Base-by-base conservation (phyloP, 2,329 filamentous ascomycete genomes). In the Penicillium capsulatum region DNA sequence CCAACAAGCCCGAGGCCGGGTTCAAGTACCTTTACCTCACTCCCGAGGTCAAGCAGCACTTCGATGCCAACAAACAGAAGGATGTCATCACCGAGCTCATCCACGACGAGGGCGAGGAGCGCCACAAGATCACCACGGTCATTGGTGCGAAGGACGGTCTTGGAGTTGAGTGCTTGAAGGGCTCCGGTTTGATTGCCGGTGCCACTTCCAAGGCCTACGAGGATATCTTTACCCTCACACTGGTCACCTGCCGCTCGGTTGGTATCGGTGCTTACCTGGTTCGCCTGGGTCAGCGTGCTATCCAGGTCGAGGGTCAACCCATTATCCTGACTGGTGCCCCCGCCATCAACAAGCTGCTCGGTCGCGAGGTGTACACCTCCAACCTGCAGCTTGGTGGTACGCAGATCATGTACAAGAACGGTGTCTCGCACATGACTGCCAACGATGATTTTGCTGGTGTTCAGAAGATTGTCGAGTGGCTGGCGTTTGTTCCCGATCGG, bases 401-500 rank as follows among this genome's bases (percentile, higher is more conserved):
- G n/a, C 92, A 98, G 71, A 98, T 98, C 78, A 98, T 98, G 92
- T 97, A 98, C 81, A 90, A 87, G 73, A 98, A 98, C 66, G 92
- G 92, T 80, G 92, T 98, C 29, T 97, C 92, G 15, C 92, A 98
- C 75, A 91, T 97, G 86, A 96, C 91, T 54, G 92, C 92, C 59
- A 86, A 84, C 55, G 91, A 98, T 61, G 92, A 98, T 72, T 97
- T 98, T 58, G 90, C 91, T 60, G 92, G 92, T 79, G 86, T 98
- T 15, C 89, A 86, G 59, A 94, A 94, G 77, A 97, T 98, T 63
- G 88, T 97, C 34, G 85, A 94, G 65, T 98, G 92, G 92, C 81
- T 98, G 77, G 92, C 91, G 2, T 98, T 89, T 60, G 86, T 98
- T 19, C 92, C 92, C 17, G 91, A 97, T 70, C 91, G 91, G 79